Evolutionary conservation across 2,329 filamentous ascomycete genomes (phyloP).

Genomic region (Grosmannia clavigera): DNA sequence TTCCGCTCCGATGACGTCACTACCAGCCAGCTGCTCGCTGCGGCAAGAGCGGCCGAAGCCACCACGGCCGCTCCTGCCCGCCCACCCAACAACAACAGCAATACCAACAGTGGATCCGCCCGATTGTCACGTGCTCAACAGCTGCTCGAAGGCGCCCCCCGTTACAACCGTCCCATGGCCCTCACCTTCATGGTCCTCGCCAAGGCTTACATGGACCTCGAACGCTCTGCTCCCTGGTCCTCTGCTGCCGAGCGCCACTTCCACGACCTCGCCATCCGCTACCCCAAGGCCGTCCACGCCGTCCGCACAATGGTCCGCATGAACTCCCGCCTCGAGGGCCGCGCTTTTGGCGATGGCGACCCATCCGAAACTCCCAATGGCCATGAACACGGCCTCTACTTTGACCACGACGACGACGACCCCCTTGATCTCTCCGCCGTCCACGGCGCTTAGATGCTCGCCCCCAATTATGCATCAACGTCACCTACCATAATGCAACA

Average conservation of each 20-base stretch:
- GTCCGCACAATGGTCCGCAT: constrained; percentile 18
- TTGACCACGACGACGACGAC: neutral
- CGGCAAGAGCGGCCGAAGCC: neutral
- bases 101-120: neutral
- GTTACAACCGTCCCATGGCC: constrained; percentile 26
- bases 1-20: neutral
- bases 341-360: constrained; percentile 10
- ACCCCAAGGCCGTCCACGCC: constrained; percentile 28
- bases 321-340: constrained; percentile 14
- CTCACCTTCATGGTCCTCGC: constrained; percentile 36
- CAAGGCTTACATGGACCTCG: constrained; percentile 36
- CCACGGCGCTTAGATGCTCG: too few species aligned
- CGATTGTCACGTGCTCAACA: constrained; percentile 15
- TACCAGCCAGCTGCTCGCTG: neutral
- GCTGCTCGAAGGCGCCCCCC: constrained; percentile 24
- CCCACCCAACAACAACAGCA: neutral
- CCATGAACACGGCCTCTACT: neutral
- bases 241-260: constrained; percentile 27
- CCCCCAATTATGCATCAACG: too few species aligned
- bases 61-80: neutral
- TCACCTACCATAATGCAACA: neutral
- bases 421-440: too few species aligned
- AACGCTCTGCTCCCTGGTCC: constrained; percentile 36
- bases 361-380: neutral
- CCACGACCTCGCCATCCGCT: constrained; percentile 24